Evolutionary conservation across 495 filamentous ascomycete species (phyloP), one percentile per base, ranked within the genome.

Genomic region (Neurospora cerealis): DNA sequence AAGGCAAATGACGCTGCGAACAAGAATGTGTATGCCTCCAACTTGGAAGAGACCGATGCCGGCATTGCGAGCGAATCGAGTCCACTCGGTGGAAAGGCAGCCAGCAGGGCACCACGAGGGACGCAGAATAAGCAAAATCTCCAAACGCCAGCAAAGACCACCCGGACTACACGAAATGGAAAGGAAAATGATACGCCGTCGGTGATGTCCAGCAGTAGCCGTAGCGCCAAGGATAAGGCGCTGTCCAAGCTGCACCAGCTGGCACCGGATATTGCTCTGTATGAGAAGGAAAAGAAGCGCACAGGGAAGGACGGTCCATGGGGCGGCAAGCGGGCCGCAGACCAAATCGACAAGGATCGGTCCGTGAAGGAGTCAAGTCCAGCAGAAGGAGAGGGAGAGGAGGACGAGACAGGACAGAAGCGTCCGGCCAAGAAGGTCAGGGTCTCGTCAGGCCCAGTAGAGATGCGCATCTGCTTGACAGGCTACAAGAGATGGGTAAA

Each of bases 161-260:
- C 28, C 2, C 82, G 81, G 21, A 80, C 83, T 71, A 79, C 83
- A 24, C 80, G 79, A 7, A 70, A 80, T 10, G 92, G 89, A 8
- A 97, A 96, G 77, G 94, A 97, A 80, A 97, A 97, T 75, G 91
- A 93, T 37, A 95, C 93, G 0, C 94, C 95, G 0, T 90, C 89
- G 1, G 76, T 83, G 28, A 73, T 80, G 2, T 89, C 90, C 17
- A 92, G 89, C 5, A 89, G 90, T 60, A 95, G 93, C 79, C 91
- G 96, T 38, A 93, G 91, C 77, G 95, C 96, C 9, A 98, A 98
- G 78, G 91, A 92, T 4, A 89, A 90, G 74, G 96, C 96, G 40
- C 83, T 91, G 4, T 90, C 91, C 5, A 90, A 87, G 71, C 83
- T 98, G 4, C 93, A 96, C 70, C 87, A 89, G 32, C 81, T 92